These are phyloP conservation scores for Acacia confusa DNA, from an alignment of 306 rosid genomes.

Conservation along the genomic window DNA sequence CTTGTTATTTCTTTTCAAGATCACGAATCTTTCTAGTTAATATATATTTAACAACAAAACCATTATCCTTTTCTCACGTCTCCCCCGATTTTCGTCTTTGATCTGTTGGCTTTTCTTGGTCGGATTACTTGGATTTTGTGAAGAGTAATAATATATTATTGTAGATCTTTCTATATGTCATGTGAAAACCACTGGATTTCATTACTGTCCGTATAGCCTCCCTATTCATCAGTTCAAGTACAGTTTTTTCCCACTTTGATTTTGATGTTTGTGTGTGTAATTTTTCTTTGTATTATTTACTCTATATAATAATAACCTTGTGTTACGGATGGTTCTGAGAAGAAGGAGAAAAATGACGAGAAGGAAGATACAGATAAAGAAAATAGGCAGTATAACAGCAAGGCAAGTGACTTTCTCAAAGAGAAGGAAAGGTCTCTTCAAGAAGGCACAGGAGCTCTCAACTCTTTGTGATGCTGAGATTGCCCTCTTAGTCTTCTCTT, in stretches of 20 bases:
- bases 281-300: neutral
- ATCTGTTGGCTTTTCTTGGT: neutral
- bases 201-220: neutral
- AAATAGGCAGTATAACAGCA: conserved; percentile 34
- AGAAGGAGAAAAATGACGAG: conserved; percentile 28
- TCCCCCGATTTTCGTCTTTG: neutral
- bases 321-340: neutral
- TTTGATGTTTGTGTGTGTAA: neutral
- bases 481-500: conserved; percentile 40
- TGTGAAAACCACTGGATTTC: neutral
- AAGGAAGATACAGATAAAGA: conserved; percentile 41
- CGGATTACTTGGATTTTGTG: neutral
- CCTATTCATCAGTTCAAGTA: neutral
- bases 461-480: conserved; percentile 43
- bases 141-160: neutral
- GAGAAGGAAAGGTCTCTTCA: conserved; percentile 41
- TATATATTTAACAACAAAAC: neutral
- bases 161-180: neutral
- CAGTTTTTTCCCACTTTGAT: neutral
- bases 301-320: neutral
- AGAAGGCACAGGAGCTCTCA: conserved; percentile 43
- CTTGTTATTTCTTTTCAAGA: neutral
- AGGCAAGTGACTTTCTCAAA: conserved; percentile 47
- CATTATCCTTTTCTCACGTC: neutral
- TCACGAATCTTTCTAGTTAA: neutral